Conservation (phyloP, 2,329 filamentous ascomycete genomes). For the Arthrobotrys megalospora region DNA sequence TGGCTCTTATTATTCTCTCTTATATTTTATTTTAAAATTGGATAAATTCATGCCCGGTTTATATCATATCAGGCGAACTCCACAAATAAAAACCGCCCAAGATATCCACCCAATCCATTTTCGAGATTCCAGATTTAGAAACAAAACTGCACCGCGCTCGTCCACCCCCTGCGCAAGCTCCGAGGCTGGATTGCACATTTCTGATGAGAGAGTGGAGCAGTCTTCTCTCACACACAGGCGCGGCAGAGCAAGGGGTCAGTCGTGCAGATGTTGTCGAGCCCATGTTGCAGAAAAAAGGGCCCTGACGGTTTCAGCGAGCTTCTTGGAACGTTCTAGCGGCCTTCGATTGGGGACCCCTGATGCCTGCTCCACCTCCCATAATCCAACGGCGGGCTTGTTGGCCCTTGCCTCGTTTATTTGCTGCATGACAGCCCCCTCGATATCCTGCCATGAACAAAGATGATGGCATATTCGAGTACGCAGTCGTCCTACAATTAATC, state of each 20-base stretch:
- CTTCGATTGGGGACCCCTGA: conserved; percentile 51
- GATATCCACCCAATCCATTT: conserved; percentile 25
- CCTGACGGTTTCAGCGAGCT: conserved; percentile 58
- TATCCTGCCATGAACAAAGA: conserved; percentile 49
- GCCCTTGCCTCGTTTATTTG: conserved; percentile 28
- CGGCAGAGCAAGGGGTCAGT: conserved; percentile 46
- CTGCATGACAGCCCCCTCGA: conserved; percentile 39
- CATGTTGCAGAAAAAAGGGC: conserved; percentile 47
- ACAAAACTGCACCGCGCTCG: conserved; percentile 27
- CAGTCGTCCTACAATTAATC: conserved; percentile 35
- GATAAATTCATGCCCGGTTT: conserved; percentile 45
- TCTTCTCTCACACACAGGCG: conserved; percentile 36
- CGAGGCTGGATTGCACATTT: conserved; percentile 44
- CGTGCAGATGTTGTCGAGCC: conserved; percentile 34
- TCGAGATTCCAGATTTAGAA: conserved; percentile 61
- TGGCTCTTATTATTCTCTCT: conserved; percentile 1
- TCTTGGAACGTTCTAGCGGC: conserved; percentile 61
- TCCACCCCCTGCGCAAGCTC: conserved; percentile 35
- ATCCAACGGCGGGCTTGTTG: conserved; percentile 42
- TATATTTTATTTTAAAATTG: conserved; percentile 46
- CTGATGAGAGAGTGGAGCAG: conserved; percentile 19
- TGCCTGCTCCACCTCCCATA: conserved; percentile 48
- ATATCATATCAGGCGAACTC: conserved; percentile 44
- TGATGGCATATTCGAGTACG: conserved; percentile 19
- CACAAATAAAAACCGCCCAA: conserved; percentile 14